phyloP scores from a whole-genome alignment of 164 flowering plant species.

The Annona cherimola region DNA sequence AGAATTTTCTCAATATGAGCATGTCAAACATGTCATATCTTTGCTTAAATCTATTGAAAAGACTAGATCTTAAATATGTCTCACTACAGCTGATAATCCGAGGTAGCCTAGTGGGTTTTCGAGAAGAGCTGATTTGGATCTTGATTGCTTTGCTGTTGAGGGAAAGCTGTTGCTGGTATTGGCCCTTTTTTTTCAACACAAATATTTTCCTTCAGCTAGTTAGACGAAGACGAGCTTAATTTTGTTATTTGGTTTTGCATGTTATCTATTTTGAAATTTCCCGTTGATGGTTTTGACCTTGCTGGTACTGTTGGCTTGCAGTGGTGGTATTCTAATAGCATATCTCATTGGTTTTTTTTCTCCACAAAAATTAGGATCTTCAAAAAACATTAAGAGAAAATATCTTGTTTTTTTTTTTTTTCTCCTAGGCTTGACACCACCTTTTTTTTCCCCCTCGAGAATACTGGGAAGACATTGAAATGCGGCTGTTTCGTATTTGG shows the following conservation, averaged over 20 bases:
- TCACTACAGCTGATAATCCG: neutral
- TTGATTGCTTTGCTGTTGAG: neutral
- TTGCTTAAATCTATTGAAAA: constrained; percentile 7
- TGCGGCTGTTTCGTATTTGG: neutral
- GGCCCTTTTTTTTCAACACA: neutral
- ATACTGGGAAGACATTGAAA: neutral
- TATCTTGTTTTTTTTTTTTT: no score
- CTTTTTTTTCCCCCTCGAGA: neutral
- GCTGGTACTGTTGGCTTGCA: neutral
- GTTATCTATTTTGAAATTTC: neutral
- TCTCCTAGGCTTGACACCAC: neutral
- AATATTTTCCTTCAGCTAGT: no score
- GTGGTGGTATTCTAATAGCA: neutral
- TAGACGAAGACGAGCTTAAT: neutral
- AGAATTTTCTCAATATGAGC: constrained; percentile 6
- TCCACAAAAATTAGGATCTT: neutral
- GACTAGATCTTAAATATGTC: neutral
- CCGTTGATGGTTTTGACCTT: neutral
- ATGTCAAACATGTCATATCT: constrained; percentile 21
- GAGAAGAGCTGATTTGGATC: neutral
- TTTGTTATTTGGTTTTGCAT: neutral
- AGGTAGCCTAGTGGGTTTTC: neutral
- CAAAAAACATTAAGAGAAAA: neutral
- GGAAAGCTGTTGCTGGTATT: neutral
- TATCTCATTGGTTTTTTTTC: neutral